Percentiles rank a stretch among this genome's conserved stretches.
phyloP scores from a whole-genome alignment of 2,329 filamentous ascomycete genomes.

The Blastomyces parvus region DNA sequence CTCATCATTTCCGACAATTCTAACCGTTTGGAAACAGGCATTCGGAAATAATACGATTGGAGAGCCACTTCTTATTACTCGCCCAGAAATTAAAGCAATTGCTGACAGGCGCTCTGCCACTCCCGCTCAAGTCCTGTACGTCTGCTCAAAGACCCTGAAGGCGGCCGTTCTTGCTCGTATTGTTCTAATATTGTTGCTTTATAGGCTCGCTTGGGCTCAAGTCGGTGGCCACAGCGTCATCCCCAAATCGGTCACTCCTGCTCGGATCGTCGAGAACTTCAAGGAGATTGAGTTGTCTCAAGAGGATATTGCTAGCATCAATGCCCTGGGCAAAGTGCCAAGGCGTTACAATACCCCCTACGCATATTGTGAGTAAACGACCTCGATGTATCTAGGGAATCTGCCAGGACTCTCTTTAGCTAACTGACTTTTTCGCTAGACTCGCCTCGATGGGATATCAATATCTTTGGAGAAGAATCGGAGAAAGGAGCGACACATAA shows the following conservation, averaged over 20 bases:
- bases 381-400: background rate
- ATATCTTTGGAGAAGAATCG: constrained; percentile 47
- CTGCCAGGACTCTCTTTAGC: constrained; percentile 6
- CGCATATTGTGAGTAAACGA: constrained; percentile 22
- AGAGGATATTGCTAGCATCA: constrained; percentile 31
- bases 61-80: constrained; percentile 54
- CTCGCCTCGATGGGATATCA: constrained; percentile 47
- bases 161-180: background rate
- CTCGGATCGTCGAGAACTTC: constrained; percentile 37
- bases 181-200: background rate
- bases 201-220: constrained; percentile 33
- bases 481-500: constrained; percentile 44
- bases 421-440: constrained; percentile 25
- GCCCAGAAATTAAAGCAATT: constrained; percentile 54
- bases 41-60: constrained; percentile 52
- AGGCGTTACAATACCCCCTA: constrained; percentile 32
- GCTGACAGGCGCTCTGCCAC: constrained; percentile 41
- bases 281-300: constrained; percentile 33
- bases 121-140: constrained; percentile 31
- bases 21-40: constrained; percentile 25
- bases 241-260: constrained; percentile 36
- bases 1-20: background rate
- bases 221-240: constrained; percentile 34
- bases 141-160: background rate
- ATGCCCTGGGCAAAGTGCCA: constrained; percentile 25